phyloP scores from a whole-genome alignment of 1,139 yeast species.

The Zygoascus hellenicus region DNA sequence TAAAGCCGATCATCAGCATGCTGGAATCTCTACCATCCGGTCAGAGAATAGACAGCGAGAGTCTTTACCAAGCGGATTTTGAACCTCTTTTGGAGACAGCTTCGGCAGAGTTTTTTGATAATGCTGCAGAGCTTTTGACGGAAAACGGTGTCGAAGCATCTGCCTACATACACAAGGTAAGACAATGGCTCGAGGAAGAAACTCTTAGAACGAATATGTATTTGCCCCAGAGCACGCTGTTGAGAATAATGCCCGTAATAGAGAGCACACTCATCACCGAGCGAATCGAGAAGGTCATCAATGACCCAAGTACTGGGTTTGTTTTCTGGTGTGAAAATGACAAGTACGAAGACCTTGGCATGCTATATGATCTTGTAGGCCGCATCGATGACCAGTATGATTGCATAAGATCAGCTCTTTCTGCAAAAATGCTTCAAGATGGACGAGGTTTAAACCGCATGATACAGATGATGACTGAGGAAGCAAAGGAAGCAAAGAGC shows the following conservation, averaged over 20 bases:
- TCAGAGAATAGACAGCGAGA: constrained; percentile 34
- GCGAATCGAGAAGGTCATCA: constrained; percentile 49
- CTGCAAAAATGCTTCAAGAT: constrained; percentile 42
- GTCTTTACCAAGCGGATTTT: constrained; percentile 56
- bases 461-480: constrained; percentile 20
- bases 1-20: constrained; percentile 63
- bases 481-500: constrained; percentile 21
- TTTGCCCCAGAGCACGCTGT: constrained; percentile 44
- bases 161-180: constrained; percentile 49
- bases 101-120: constrained; percentile 52
- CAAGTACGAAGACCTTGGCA: constrained; percentile 38
- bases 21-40: constrained; percentile 51
- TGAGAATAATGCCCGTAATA: constrained; percentile 51
- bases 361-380: constrained; percentile 45
- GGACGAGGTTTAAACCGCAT: constrained; percentile 37
- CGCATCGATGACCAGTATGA: constrained; percentile 52
- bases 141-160: constrained; percentile 42
- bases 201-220: constrained; percentile 50
- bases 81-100: constrained; percentile 58
- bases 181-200: constrained; percentile 53
- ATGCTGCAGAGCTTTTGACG: constrained; percentile 43
- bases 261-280: constrained; percentile 59
- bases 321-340: constrained; percentile 47
- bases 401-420: constrained; percentile 46
- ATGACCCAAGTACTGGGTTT: constrained; percentile 50